Evolutionary conservation across 2,329 filamentous ascomycete species (phyloP).

Genomic region (Pseudogymnoascus sp.): DNA sequence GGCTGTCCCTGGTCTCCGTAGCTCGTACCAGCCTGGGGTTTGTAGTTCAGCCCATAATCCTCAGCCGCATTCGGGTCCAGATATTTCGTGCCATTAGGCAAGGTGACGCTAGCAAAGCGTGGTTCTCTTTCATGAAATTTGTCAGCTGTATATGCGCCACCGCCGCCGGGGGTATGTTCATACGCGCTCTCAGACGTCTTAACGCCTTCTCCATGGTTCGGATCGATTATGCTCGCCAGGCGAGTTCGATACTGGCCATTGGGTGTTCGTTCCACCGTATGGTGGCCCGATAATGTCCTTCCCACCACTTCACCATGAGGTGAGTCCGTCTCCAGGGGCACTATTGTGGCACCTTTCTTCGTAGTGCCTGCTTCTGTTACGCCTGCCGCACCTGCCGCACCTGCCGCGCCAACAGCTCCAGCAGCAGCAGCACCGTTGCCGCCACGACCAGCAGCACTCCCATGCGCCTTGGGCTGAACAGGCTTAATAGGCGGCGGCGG

Average conservation of each 20-base stretch:
- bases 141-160: background rate
- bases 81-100: background rate
- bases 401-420: background rate
- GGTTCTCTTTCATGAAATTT: background rate
- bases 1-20: background rate
- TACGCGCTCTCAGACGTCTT: background rate
- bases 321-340: background rate
- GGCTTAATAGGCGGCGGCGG: background rate
- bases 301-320: background rate
- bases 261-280: background rate
- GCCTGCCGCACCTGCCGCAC: background rate
- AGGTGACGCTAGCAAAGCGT: background rate
- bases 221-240: constrained; percentile 4
- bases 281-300: background rate
- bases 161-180: constrained; percentile 1
- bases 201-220: background rate
- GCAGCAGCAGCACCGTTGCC: background rate
- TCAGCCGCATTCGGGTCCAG: background rate
- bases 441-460: background rate
- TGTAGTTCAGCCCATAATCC: background rate
- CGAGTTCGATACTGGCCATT: background rate
- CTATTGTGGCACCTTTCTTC: background rate
- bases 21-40: background rate
- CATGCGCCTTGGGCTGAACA: background rate
- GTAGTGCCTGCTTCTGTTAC: background rate